Evolutionary conservation across 2,329 filamentous ascomycete species (phyloP), one percentile per base, ranked within the genome.

Genomic region (Arthrobotrys sphaeroides): DNA sequence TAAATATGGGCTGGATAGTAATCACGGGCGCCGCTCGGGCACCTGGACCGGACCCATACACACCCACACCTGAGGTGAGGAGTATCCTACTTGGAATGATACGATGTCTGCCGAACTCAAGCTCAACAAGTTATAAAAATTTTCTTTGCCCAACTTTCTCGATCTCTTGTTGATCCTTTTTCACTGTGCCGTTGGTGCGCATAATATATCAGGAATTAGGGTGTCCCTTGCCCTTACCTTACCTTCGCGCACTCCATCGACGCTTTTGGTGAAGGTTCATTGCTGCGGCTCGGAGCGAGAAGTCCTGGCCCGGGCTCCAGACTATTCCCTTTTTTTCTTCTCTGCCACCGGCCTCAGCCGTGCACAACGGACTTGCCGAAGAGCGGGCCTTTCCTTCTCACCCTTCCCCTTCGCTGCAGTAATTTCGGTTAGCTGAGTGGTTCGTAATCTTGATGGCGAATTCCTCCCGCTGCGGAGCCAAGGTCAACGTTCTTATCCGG

Each of bases 371-470:
- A 74, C 53, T 40, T 75, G 64, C 72, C 64, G 64, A 75, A 64
- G 24, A 60, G 57, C 72, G 72, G 72, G 33, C 62, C 72, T 75
- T 75, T 55, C 72, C 57, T 75, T 45, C 40, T 28, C 47, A 43
- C 36, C 53, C 61, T 51, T 28, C 47, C 55, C 36, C 53, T 66
- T 28, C 33, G 31, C 24, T 67, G 47, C 47, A 20, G 67, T 61
- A 57, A 75, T 75, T 75, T 75, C 72, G 72, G 72, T 64, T 75
- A 75, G 59, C 64, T 59, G 59, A 69, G 64, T 62, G 72, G 72
- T 75, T 75, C 72, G 72, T 75, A 75, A 75, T 75, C 68, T 65
- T 66, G 72, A 75, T 75, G 67, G 72, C 72, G 72, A 75, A 75
- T 74, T 64, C 64, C 51, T 75, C 72, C 72, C 72, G 72, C 72